Evolutionary conservation across 805 yeast species (phyloP), one percentile per base, ranked within the genome.

Genomic region (Nematodospora valgi): DNA sequence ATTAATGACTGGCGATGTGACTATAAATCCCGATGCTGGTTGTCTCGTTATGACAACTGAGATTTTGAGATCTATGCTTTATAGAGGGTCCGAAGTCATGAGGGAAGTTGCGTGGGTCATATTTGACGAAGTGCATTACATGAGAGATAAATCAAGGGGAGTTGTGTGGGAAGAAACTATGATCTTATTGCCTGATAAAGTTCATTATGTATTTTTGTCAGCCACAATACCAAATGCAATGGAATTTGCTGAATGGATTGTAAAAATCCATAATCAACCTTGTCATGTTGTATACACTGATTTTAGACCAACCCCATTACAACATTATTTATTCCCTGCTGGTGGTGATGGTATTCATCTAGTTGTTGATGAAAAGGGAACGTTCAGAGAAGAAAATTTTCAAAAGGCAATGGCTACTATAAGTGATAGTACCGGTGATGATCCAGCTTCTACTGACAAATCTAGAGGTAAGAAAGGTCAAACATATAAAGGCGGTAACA

Each of bases 111-210:
- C 96, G 0, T 93, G 96, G 96, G 98, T 93, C 33, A 80, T 93
- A 25, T 93, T 93, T 47, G 99, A 93, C 62, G 99, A 93, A 59
- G 96, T 93, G 30, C 99, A 93, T 65, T 93, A 93, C 62, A 93
- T 93, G 94, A 81, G 97, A 65, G 99, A 93, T 59, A 83, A 87
- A 49, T 93, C 88, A 47, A 80, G 99, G 65, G 99, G 99, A 59
- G 99, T 93, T 35, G 98, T 93, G 23, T 93, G 99, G 99, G 99
- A 93, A 64, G 99, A 93, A 62, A 91, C 98, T 11, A 91, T 93
- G 46, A 93, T 93, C 39, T 68, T 93, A 55, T 70, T 93, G 27
- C 99, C 99, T 4, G 97, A 94, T 50, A 89, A 89, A 68, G 97
- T 93, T 12, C 91, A 85, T 46, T 87, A 89, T 52, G 96, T 91